phyloP scores from a whole-genome alignment of 148 eudicot species.

The Cornus florida region DNA sequence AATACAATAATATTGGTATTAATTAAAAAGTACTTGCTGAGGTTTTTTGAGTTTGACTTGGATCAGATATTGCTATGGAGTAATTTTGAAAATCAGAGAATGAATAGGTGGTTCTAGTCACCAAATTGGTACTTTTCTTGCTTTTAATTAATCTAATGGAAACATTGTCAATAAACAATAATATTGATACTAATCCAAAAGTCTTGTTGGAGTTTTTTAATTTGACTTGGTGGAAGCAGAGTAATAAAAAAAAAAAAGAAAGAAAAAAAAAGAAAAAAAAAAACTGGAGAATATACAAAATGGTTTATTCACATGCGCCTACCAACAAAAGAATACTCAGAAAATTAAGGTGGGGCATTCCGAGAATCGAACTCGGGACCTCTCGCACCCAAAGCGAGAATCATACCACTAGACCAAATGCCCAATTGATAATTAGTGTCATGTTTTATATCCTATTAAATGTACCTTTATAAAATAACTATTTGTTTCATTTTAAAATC shows the following conservation, averaged over 20 bases:
- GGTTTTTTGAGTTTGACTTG: background rate
- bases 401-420: constrained; percentile 86
- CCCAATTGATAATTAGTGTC: constrained; percentile 23
- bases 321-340: too few relatives aligned
- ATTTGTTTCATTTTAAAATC: background rate
- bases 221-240: background rate
- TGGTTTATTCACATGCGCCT: too few relatives aligned
- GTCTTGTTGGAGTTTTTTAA: background rate
- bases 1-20: background rate
- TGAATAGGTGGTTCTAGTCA: background rate
- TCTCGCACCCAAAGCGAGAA: constrained; percentile 92
- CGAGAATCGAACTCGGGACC: constrained; percentile 82
- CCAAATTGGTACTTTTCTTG: background rate
- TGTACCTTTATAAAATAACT: background rate
- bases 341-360: constrained; percentile 41
- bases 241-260: background rate
- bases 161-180: too few relatives aligned
- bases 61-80: background rate
- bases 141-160: too few relatives aligned
- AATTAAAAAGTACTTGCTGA: background rate
- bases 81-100: too few relatives aligned
- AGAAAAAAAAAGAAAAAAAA: background rate
- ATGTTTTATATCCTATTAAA: background rate
- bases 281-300: background rate
- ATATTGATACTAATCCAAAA: too few relatives aligned